Evolutionary conservation across 2,329 filamentous ascomycete genomes (phyloP), one percentile per base, ranked within the genome.

Genomic region (Zalaria obscura): DNA sequence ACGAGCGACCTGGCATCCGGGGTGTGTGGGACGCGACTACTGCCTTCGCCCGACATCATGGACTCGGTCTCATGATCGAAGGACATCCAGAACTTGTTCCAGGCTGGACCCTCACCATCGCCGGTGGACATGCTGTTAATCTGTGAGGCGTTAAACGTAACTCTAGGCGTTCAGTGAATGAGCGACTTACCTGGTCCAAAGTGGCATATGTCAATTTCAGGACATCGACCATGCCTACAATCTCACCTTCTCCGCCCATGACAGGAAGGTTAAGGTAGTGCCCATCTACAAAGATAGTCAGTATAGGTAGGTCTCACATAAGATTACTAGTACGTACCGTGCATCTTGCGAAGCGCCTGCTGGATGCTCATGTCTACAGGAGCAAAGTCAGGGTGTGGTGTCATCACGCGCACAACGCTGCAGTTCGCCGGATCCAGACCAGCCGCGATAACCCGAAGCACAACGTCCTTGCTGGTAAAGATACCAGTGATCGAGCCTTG

Each of bases 61-160:
- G 91, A 98, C 63, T 96, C 91, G 9, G 88, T 89, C 60, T 94
- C 89, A 53, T 93, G 78, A 61, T 96, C 78, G 53, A 98, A 79
- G 1, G 91, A 96, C 50, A 96, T 72, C 91, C 91, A 98, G 68
- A 98, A 98, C 64, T 96, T 98, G 69, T 95, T 96, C 91, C 91
- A 98, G 5, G 91, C 91, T 4, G 91, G 91, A 0, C 91, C 91
- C 64, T 98, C 91, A 52, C 78, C 86, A 57, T 94, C 89, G 35
- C 76, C 76, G 40, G 80, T 87, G 34, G 76, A 79, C 80, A 98
- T 96, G 45, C 85, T 87, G 68, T 96, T 96, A 57, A 81, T 79
- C 72, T 80, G 48, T 3, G 25, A 25, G 26, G 9, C 9, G 36
- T 52, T 26, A 50, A 42, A 8, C 32, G 31, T 35, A 18, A n/a